Base-by-base conservation (phyloP, 768 basidiomycete species). In the Collybiopsis luxurians region DNA sequence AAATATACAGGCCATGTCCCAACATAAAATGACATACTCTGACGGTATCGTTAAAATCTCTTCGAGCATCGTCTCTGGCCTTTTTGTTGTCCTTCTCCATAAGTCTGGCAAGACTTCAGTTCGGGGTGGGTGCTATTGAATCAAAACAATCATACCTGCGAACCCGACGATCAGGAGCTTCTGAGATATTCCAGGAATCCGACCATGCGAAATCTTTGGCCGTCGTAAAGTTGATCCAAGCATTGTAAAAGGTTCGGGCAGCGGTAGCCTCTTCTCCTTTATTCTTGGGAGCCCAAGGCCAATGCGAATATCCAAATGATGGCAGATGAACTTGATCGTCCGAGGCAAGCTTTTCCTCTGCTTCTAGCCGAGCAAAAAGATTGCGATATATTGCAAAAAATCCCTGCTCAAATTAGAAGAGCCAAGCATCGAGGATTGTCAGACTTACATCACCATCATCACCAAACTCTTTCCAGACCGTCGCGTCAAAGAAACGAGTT, bases 41-140 rank as follows among this genome's bases (percentile, higher is more conserved):
- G 27, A 99, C 79, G 4, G 87, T 88, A 39, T 98, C 95, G 65
- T 94, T 98, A 71, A 96, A 98, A 59, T 98, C 95, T 66, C 83
- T 83, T 38, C 89, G 81, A 5, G 89, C 89, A 38, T 93, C 89
- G 27, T 97, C 93, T 13, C 95, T 81, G 2, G 85, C 84, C 67
- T 95, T 95, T 71, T 90, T 92, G 71, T 99, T 98, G 61, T 98
- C 97, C 64, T 87, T 92, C 67, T 98, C 97, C 90, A 98, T 95
- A 45, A 93, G 66, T 63, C 92, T 92, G 51, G 17, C 19, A 34
- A 31, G 15, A 42, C 59, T 23, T 53, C 19, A 28, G 21, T 9
- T 61, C 43, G 56, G 21, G 26, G 21, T 27, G 23, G n/a, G 26
- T 13, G 58, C 19, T n/a, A n/a, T n/a, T n/a, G 10, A 52, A 9